A percentile compares a stretch with the other conserved stretches of the same genome.
Conservation (phyloP, 179 eudicot species). For the Nepenthes alata region DNA sequence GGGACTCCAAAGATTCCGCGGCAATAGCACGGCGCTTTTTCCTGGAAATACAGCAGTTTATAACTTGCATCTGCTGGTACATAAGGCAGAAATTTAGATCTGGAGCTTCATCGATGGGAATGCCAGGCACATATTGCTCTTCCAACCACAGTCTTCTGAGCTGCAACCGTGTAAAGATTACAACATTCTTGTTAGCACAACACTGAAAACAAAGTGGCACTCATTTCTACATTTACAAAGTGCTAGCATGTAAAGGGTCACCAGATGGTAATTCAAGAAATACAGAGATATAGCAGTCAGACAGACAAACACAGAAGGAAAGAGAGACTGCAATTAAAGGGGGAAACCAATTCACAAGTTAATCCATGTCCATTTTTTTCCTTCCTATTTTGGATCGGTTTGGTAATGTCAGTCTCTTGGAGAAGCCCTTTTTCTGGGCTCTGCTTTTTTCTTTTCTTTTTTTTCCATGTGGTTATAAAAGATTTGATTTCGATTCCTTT, state of each 20-base stretch:
- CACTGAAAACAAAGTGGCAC: background rate
- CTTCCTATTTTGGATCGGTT: too few species aligned
- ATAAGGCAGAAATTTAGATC: conserved; percentile 73
- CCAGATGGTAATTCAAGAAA: background rate
- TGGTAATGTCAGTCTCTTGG: too few species aligned
- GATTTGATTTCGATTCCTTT: too few species aligned
- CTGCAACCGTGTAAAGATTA: conserved; percentile 30
- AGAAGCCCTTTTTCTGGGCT: too few species aligned
- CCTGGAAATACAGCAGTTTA: conserved; percentile 85
- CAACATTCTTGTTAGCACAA: conserved; percentile 3
- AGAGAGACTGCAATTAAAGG: too few species aligned
- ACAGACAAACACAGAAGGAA: too few species aligned
- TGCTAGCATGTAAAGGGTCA: background rate
- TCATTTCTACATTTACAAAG: background rate
- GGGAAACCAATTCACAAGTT: too few species aligned
- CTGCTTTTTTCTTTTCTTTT: too few species aligned
- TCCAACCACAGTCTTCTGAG: conserved; percentile 83
- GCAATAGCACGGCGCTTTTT: conserved; percentile 56
- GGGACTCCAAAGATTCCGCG: conserved; percentile 47
- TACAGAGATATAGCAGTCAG: background rate
- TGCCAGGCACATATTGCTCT: conserved; percentile 74
- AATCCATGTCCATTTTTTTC: too few species aligned
- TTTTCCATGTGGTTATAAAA: too few species aligned
- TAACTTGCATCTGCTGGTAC: conserved; percentile 86
- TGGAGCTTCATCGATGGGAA: conserved; percentile 62